Evolutionary conservation across 2,329 filamentous ascomycete genomes (phyloP).

Genomic region (Botryosphaeria dothidea): DNA sequence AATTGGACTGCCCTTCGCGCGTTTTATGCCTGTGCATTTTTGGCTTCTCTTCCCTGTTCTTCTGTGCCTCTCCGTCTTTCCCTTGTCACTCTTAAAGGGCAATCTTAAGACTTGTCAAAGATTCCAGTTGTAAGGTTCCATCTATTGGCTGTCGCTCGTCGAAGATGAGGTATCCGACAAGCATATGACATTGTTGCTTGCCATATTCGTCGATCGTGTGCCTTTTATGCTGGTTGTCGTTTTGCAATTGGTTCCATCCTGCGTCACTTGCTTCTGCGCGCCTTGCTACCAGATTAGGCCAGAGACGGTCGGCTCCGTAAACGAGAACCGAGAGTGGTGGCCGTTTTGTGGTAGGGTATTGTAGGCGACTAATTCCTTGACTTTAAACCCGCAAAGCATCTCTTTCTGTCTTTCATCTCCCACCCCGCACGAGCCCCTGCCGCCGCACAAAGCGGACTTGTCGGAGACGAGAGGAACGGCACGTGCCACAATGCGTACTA

Average conservation of each 20-base stretch:
- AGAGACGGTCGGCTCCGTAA: too few relatives aligned
- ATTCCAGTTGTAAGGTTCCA: background rate
- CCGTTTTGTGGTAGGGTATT: too few relatives aligned
- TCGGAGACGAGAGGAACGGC: background rate
- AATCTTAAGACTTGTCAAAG: background rate
- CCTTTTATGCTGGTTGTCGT: background rate
- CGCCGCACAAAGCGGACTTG: too few relatives aligned
- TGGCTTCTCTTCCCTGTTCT: background rate
- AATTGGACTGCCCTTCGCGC: background rate
- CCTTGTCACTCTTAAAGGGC: background rate
- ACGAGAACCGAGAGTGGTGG: too few relatives aligned
- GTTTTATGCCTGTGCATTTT: background rate
- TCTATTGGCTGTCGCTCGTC: constrained; percentile 4
- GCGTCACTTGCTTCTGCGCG: too few relatives aligned
- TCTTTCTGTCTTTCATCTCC: background rate
- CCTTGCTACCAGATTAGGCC: too few relatives aligned
- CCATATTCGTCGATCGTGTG: background rate
- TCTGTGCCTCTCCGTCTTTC: background rate
- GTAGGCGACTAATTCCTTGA: too few relatives aligned
- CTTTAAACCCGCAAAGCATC: too few relatives aligned
- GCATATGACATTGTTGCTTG: background rate
- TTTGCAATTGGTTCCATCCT: background rate
- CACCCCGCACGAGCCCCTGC: background rate
- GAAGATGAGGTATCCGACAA: background rate
- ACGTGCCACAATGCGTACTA: background rate